Base-by-base conservation (phyloP, 768 basidiomycete species). In the Mrakia gelida region DNA sequence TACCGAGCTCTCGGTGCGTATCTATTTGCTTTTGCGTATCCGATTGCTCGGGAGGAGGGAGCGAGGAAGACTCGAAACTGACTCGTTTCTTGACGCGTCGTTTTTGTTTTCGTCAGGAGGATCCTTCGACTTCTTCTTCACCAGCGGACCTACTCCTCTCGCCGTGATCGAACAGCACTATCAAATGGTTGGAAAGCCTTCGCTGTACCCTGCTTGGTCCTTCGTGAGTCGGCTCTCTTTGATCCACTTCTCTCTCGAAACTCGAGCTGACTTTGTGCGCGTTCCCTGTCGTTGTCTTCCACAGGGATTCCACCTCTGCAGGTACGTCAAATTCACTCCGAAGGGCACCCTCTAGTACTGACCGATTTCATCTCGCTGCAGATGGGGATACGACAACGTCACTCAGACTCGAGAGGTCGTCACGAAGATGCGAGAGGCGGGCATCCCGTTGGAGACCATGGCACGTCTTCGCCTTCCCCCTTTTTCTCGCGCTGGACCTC, bases 401-500 rank as follows among this genome's bases (percentile, higher is more conserved):
- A 87, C 86, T 75, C 89, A 91, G 80, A 89, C 89, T 13, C 86
- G 86, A 43, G 86, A 87, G 71, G 87, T 88, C 28, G 89, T 90
- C 73, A 82, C 82, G 43, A 88, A 84, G 80, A 92, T 87, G 92
- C 86, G 89, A 23, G 88, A 87, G 30, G 91, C 91, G 0, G 86
- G 88, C 73, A 89, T 94, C 78, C 92, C 92, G n/a, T 86, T 93
- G 8, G 92, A 94, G 88, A 89, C 89, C 0, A 91, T 91, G 11
- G 32, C 11, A 34, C 7, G 90, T n/a, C 10, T 15, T n/a, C 26
- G 2, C 16, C 54, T 56, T 21, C 23, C 54, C 5, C 10, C 54
- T 56, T 10, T 11, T 6, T n/a, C 26, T 23, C 26, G 18, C 5
- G 10, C 26, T 54, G 7, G 21, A 9, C 21, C 4, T 21, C 54